Conservation (phyloP, 2,329 filamentous ascomycete genomes). For the Sphaerostilbella broomeana region DNA sequence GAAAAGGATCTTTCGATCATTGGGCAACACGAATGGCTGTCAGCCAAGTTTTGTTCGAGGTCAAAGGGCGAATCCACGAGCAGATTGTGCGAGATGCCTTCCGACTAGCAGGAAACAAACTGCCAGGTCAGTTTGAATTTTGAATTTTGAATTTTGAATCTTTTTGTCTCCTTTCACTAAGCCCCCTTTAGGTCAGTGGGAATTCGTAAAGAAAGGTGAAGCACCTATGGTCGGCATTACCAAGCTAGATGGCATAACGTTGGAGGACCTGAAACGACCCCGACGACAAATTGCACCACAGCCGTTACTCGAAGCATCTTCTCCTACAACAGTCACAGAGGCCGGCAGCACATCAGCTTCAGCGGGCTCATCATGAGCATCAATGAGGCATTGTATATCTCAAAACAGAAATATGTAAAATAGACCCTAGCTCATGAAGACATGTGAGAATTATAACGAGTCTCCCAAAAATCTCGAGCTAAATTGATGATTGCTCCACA, state of each 20-base stretch:
- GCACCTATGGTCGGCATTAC: slow-evolving; percentile 86
- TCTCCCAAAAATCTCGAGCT: not conserved
- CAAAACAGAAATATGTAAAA: slow-evolving; percentile 17
- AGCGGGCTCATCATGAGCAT: slow-evolving; percentile 21
- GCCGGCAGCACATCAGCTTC: slow-evolving; percentile 29
- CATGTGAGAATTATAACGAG: not conserved
- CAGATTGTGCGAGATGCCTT: slow-evolving; percentile 92
- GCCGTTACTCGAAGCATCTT: slow-evolving; percentile 28
- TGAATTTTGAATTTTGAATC: no score
- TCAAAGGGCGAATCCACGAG: slow-evolving; percentile 89
- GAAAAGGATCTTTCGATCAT: slow-evolving; percentile 94
- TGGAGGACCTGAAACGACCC: slow-evolving; percentile 77
- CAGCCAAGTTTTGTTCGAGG: slow-evolving; percentile 85
- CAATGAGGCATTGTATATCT: slow-evolving; percentile 18
- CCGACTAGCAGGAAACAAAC: slow-evolving; percentile 85
- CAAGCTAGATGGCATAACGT: slow-evolving; percentile 76
- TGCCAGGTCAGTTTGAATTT: slow-evolving; percentile 82
- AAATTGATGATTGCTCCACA: no score
- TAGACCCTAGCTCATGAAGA: slow-evolving; percentile 18
- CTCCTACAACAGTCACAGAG: slow-evolving; percentile 28
- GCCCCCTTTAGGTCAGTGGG: slow-evolving; percentile 71
- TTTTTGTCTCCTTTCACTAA: no score
- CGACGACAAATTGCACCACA: slow-evolving; percentile 56
- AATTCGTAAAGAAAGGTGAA: slow-evolving; percentile 91
- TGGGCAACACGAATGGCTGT: slow-evolving; percentile 89